These are phyloP conservation scores for Malus fusca DNA, from an alignment of 306 rosid species.

Conservation along the genomic window DNA sequence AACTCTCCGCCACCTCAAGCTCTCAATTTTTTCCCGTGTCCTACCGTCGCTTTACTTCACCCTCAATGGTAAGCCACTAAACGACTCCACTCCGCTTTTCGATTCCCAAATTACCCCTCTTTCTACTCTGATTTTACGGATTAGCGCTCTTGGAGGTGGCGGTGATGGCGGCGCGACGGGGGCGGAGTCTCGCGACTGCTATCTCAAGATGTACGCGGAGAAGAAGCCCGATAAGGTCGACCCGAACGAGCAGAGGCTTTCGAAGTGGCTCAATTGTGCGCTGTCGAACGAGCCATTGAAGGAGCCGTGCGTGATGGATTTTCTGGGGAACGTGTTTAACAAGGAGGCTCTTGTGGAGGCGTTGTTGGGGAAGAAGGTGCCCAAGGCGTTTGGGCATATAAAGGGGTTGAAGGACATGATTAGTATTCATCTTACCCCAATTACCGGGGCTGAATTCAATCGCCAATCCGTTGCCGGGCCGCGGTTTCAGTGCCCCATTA, in stretches of 20 bases:
- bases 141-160: conserved; percentile 67
- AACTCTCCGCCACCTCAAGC: conserved; percentile 51
- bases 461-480: background rate
- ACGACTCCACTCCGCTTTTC: conserved; percentile 33
- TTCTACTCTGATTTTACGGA: conserved; percentile 53
- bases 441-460: conserved; percentile 32
- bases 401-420: conserved; percentile 92
- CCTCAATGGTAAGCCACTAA: conserved; percentile 54
- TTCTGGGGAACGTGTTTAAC: conserved; percentile 75
- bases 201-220: conserved; percentile 83
- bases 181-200: conserved; percentile 95
- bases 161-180: conserved; percentile 97
- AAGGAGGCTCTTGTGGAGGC: conserved; percentile 79
- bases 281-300: conserved; percentile 75
- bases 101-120: conserved; percentile 34
- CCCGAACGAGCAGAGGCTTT: conserved; percentile 78
- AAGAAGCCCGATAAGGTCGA: conserved; percentile 92
- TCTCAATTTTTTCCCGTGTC: conserved; percentile 27
- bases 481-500: conserved; percentile 70
- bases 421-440: conserved; percentile 28
- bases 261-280: conserved; percentile 78
- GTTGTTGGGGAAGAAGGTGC: conserved; percentile 73
- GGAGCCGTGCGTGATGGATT: conserved; percentile 82
- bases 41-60: conserved; percentile 54
- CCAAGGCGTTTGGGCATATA: conserved; percentile 75